Evolutionary conservation across 164 flowering plant genomes (phyloP), one percentile per base, ranked within the genome.

Genomic region (Stephania japonica): DNA sequence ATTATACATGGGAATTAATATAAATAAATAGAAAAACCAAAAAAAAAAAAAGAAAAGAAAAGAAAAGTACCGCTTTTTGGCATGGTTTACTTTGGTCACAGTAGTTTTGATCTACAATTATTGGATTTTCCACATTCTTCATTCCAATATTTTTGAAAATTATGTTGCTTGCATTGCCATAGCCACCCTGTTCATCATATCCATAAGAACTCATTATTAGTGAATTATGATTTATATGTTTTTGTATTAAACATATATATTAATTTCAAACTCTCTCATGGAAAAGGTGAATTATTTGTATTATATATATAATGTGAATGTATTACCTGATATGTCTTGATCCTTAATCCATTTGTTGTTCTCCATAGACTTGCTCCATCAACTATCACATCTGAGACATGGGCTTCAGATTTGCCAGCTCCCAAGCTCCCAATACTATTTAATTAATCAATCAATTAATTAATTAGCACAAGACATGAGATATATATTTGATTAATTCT

Each of bases 351-450:
- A 80, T 89, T 87, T 42, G 82, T 83, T 61, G 91, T 86, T 64
- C 87, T 85, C 32, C 67, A 43, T 32, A 89, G 69, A 21, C 42
- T 82, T 26, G 86, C 88, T 72, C 83, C 76, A 75, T 85, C 81
- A 21, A 88, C 83, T 25, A 49, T 24, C 6, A 87, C 82, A 72
- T 81, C 77, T 44, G 88, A 83, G 68, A 86, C 91, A 70, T 81
- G 69, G 25, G 75, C 88, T 74, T 83, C 84, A 24, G 84, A 81
- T 21, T 86, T 84, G 0, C 72, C 77, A 24, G 38, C 21, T 50
- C 92, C 92, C 68, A 89, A 78, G 84, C 94, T 88, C 65, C 94
- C 94, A 73, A 89, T 84, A 70, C 94, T 89, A 42, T 32, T 32
- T 32, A 32, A 32, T 32, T 4, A 32, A 32, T 32, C 38, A 32